These are phyloP conservation scores for Cryptococcus depauperatus DNA, from an alignment of 1,284 basidiomycete genomes.

Conservation along the genomic window DNA sequence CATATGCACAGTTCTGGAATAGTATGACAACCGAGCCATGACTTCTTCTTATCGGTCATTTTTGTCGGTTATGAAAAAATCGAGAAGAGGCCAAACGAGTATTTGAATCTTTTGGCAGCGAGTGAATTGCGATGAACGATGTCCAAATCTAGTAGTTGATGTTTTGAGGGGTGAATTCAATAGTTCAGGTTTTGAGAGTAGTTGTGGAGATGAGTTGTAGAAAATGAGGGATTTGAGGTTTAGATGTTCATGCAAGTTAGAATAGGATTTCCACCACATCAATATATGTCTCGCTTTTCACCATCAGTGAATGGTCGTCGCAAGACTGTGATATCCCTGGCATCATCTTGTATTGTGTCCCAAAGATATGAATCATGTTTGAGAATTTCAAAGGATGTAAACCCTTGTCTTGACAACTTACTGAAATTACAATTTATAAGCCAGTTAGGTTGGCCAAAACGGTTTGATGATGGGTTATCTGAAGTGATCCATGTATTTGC, in stretches of 20 bases:
- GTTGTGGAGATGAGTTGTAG: neutral
- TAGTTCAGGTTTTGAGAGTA: neutral
- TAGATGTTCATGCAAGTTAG: neutral
- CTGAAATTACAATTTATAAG: no score
- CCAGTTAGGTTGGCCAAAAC: no score
- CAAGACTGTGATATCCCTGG: no score
- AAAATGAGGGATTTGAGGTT: neutral
- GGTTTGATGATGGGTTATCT: no score
- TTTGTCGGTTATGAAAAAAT: conserved; percentile 6
- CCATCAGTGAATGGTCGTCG: no score
- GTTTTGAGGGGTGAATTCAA: neutral
- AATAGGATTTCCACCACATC: neutral
- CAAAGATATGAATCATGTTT: neutral
- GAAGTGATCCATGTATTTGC: no score
- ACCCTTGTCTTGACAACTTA: no score
- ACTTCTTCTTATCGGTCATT: conserved; percentile 11
- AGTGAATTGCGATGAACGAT: neutral
- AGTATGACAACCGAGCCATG: conserved; percentile 4
- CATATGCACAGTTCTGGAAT: conserved; percentile 11
- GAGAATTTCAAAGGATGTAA: neutral
- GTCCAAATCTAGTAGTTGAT: no score
- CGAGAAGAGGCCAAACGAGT: neutral
- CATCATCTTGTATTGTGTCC: neutral
- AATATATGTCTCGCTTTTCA: no score
- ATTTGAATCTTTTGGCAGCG: neutral